Evolutionary conservation across 768 basidiomycete genomes (phyloP), one percentile per base, ranked within the genome.

Genomic region (Zangia roseola): DNA sequence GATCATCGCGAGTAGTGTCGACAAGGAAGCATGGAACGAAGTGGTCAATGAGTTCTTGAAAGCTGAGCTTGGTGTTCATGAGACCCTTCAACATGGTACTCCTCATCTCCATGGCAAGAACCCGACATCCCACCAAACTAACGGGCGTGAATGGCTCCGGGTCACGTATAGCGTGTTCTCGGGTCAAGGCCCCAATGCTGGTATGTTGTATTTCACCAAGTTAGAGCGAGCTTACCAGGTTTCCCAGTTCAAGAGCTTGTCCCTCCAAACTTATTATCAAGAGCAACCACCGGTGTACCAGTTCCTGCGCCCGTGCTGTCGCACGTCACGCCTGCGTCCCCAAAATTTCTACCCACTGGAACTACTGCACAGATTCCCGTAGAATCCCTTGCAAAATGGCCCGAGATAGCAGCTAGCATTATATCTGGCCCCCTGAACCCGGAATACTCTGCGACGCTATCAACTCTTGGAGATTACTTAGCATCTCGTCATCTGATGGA

Each of bases 1-100:
- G 81, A 69, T 98, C 47, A 93, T 99, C 54, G 84, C 95, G 10
- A 94, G 90, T 60, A 87, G 89, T 47, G 80, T 97, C 43, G 95
- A 95, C 66, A 91, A 89, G 57, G 94, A 97, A 24, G 77, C 90
- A 2, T 98, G 93, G 93, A 90, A 89, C 60, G 91, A 93, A 52
- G 88, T 87, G 12, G 88, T 91, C 0, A 81, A 78, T 37, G 90
- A 94, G 51, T 99, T 98, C 60, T 65, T 94, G 30, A 80, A 80
- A 28, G 74, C 80, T 14, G 95, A 97, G 62, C 72, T 98, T 4
- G 79, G 80, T 1, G 60, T 64, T 6, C 73, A 70, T 38, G 69
- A 71, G 17, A 64, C 63, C 12, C 42, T 45, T 31, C 47, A 55
- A 42, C 54, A 28, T 21, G 48, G 30, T 19, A 24, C 47, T 39